phyloP scores from a whole-genome alignment of 768 basidiomycete genomes.

The Termitomyces sp. region DNA sequence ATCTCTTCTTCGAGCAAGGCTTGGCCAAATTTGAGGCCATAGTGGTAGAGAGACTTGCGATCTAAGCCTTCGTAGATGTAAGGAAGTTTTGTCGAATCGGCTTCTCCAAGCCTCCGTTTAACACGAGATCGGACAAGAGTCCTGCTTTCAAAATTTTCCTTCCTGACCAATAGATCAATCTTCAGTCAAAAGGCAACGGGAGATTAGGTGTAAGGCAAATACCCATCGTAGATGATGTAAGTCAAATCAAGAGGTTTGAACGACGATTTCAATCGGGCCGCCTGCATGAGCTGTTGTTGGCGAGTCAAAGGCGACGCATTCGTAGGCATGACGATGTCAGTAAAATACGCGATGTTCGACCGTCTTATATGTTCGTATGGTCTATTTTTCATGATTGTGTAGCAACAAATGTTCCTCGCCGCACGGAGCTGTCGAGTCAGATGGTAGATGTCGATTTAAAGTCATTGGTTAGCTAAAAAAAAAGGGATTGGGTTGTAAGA shows the following conservation, averaged over 20 bases:
- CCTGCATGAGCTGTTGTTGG: slow-evolving; percentile 11
- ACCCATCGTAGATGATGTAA: slow-evolving; percentile 15
- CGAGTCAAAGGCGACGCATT: background rate
- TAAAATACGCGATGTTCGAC: background rate
- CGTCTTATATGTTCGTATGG: background rate
- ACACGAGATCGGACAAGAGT: slow-evolving; percentile 10
- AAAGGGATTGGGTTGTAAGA: background rate
- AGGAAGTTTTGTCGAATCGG: slow-evolving; percentile 9
- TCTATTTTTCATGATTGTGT: no score
- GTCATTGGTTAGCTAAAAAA: no score
- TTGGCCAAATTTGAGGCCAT: slow-evolving; percentile 18
- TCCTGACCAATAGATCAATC: background rate
- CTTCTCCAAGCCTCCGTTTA: slow-evolving; percentile 9
- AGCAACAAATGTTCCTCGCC: background rate
- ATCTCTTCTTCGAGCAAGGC: slow-evolving; percentile 16
- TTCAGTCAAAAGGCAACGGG: background rate
- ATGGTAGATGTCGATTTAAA: background rate
- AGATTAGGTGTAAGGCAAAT: background rate
- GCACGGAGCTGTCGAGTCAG: background rate
- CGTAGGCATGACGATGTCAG: background rate
- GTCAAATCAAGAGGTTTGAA: slow-evolving; percentile 14
- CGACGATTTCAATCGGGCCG: slow-evolving; percentile 5
- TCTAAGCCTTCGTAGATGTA: slow-evolving; percentile 11
- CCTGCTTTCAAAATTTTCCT: slow-evolving; percentile 3
- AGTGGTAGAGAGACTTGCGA: slow-evolving; percentile 16